Conservation (phyloP, 2,329 filamentous ascomycete species). For the Knufia petricola region DNA sequence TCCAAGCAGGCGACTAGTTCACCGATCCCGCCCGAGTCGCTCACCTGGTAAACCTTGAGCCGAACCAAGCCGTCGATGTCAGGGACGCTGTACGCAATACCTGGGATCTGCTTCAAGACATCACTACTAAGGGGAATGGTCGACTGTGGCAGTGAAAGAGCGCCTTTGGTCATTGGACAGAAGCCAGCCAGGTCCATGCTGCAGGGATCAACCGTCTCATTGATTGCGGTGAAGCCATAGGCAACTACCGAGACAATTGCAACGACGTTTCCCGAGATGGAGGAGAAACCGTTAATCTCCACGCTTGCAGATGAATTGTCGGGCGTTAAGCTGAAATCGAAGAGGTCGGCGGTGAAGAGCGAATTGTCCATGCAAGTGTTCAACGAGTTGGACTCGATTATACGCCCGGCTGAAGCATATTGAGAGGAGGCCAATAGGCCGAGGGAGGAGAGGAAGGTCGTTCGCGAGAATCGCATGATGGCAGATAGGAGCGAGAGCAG, state of each 20-base stretch:
- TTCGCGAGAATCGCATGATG: conserved; percentile 19
- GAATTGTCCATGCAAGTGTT: conserved; percentile 77
- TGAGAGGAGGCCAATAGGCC: conserved; percentile 34
- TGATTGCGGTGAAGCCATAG: conserved; percentile 69
- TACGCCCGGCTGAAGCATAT: conserved; percentile 49
- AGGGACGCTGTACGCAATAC: conserved; percentile 78
- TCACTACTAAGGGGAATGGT: conserved; percentile 51
- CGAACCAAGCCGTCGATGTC: conserved; percentile 81
- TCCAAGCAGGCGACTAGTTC: conserved; percentile 74
- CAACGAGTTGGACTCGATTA: conserved; percentile 74
- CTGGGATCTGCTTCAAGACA: conserved; percentile 60
- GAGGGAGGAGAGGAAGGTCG: conserved; percentile 25
- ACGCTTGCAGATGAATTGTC: conserved; percentile 63
- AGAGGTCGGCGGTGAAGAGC: conserved; percentile 76
- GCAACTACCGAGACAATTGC: conserved; percentile 69
- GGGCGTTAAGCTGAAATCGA: conserved; percentile 61
- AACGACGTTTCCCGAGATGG: conserved; percentile 69
- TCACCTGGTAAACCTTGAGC: conserved; percentile 67
- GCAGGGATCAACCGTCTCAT: conserved; percentile 66
- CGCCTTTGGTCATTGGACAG: conserved; percentile 83
- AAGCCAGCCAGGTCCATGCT: conserved; percentile 58
- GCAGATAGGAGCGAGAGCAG: not conserved
- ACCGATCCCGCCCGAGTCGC: conserved; percentile 34
- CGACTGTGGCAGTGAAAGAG: conserved; percentile 61
- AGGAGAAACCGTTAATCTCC: conserved; percentile 71